Percentiles rank a stretch among this genome's conserved stretches.
Evolutionary conservation across 1,139 yeast species (phyloP).

Genomic region (Candida sojae): DNA sequence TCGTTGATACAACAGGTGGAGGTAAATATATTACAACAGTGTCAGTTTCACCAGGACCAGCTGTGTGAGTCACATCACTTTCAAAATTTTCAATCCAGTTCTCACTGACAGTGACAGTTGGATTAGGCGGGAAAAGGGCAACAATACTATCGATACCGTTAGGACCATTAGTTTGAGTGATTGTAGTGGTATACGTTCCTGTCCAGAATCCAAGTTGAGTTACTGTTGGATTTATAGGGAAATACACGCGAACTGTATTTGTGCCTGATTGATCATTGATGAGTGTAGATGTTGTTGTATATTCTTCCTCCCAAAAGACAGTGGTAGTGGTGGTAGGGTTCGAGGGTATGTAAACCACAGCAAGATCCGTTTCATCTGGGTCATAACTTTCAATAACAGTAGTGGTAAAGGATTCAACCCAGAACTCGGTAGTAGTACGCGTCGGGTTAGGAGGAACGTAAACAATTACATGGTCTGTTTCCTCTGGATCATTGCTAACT

Average conservation of each 20-base stretch:
- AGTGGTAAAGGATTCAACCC: slow-evolving; percentile 4
- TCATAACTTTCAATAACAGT: slow-evolving; percentile 12
- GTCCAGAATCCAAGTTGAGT: slow-evolving; percentile 10
- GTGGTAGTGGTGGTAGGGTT: slow-evolving; percentile 14
- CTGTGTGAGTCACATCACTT: slow-evolving; percentile 9
- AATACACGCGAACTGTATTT: slow-evolving; percentile 20
- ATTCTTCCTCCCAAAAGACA: slow-evolving; percentile 9
- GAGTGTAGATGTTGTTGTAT: slow-evolving; percentile 8
- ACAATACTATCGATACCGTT: slow-evolving; percentile 18
- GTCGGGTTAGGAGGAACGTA: slow-evolving; percentile 15
- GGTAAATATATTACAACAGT: slow-evolving; percentile 20
- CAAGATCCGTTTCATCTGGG: slow-evolving; percentile 17
- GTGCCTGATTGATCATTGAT: slow-evolving; percentile 14
- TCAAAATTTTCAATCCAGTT: neutral
- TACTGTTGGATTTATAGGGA: slow-evolving; percentile 15
- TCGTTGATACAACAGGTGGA: slow-evolving; percentile 12
- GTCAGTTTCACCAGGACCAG: slow-evolving; percentile 15
- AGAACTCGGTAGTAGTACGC: slow-evolving; percentile 15
- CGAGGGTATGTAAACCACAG: slow-evolving; percentile 14
- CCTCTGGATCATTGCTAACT: slow-evolving; percentile 8
- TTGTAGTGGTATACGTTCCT: slow-evolving; percentile 6
- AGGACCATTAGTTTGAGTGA: slow-evolving; percentile 12
- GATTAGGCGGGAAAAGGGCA: slow-evolving; percentile 13
- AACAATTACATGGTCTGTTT: slow-evolving; percentile 17
- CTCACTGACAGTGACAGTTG: slow-evolving; percentile 8